phyloP scores from a whole-genome alignment of 441 rosid species.

The Gossypium laxum region DNA sequence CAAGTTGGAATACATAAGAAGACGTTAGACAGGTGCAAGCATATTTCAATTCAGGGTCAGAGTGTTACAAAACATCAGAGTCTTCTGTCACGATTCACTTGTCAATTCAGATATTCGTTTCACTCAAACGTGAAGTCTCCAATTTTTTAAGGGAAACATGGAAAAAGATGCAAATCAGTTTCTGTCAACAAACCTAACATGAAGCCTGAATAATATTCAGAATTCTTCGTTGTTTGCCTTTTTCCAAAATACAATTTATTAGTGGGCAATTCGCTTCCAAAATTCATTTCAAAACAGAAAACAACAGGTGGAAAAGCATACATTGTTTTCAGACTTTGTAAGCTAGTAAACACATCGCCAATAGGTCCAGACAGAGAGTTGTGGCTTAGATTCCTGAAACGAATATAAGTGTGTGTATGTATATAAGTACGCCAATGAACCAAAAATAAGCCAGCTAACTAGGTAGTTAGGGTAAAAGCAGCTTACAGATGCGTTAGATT shows the following conservation, averaged over 20 bases:
- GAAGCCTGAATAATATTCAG: neutral
- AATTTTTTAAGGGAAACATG: neutral
- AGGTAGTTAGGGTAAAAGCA: slow-evolving; percentile 11
- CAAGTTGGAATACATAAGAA: neutral
- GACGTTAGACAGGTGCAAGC: neutral
- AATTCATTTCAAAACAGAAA: slow-evolving; percentile 9
- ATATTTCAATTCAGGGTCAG: neutral
- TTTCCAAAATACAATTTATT: neutral
- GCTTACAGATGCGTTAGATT: slow-evolving; percentile 63
- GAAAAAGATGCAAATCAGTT: neutral
- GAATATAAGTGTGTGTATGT: neutral
- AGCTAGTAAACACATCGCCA: slow-evolving; percentile 71
- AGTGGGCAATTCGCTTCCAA: neutral
- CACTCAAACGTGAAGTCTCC: neutral
- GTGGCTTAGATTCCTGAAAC: slow-evolving; percentile 79
- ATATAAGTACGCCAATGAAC: slow-evolving; percentile 1
- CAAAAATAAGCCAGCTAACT: neutral
- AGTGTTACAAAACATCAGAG: neutral
- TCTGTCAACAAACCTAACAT: neutral
- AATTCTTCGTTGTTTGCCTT: slow-evolving; percentile 4
- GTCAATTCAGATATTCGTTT: neutral
- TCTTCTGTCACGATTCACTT: neutral
- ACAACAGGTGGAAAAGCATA: slow-evolving; percentile 26
- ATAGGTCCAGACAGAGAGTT: slow-evolving; percentile 72
- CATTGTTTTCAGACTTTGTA: slow-evolving; percentile 65